Evolutionary conservation across 2,329 filamentous ascomycete genomes (phyloP).

Genomic region (Calonectria ilicicola): DNA sequence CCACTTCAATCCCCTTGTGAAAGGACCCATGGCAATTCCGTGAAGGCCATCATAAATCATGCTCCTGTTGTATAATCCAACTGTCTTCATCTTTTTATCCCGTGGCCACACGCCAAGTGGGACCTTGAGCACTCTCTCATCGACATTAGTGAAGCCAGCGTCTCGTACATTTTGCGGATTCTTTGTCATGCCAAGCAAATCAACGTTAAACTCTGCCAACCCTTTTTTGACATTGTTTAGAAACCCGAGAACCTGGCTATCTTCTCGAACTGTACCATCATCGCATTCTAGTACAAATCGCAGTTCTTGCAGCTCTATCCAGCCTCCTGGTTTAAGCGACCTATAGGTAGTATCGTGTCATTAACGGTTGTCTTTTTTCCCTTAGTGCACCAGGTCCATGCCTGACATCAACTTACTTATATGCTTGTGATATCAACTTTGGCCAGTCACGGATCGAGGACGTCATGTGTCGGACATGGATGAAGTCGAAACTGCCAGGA

Average conservation of each 20-base stretch:
- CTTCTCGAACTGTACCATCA: slow-evolving; percentile 43
- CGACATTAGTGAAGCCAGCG: background rate
- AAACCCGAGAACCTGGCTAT: slow-evolving; percentile 1
- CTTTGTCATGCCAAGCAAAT: slow-evolving; percentile 2
- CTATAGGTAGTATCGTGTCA: background rate
- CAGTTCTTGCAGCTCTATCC: slow-evolving; percentile 57
- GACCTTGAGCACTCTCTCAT: background rate
- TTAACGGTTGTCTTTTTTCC: background rate
- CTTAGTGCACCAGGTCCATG: background rate
- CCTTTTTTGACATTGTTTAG: slow-evolving; percentile 38
- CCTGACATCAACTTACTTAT: slow-evolving; percentile 32
- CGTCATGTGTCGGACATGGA: slow-evolving; percentile 48
- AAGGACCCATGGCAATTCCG: background rate
- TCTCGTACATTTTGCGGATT: background rate
- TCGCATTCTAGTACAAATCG: slow-evolving; percentile 46
- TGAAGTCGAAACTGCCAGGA: slow-evolving; percentile 39
- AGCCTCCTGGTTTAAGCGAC: slow-evolving; percentile 56
- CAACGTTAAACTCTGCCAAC: background rate
- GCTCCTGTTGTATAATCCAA: slow-evolving; percentile 7
- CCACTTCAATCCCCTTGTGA: slow-evolving; percentile 9
- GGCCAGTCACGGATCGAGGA: slow-evolving; percentile 46
- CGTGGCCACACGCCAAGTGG: background rate
- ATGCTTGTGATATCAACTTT: slow-evolving; percentile 32
- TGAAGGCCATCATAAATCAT: slow-evolving; percentile 5
- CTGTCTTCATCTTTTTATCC: slow-evolving; percentile 4